Percentiles rank a stretch among this genome's conserved stretches.
These are phyloP conservation scores for Cydonia oblonga DNA, from an alignment of 331 rosid genomes.

Conservation along the genomic window DNA sequence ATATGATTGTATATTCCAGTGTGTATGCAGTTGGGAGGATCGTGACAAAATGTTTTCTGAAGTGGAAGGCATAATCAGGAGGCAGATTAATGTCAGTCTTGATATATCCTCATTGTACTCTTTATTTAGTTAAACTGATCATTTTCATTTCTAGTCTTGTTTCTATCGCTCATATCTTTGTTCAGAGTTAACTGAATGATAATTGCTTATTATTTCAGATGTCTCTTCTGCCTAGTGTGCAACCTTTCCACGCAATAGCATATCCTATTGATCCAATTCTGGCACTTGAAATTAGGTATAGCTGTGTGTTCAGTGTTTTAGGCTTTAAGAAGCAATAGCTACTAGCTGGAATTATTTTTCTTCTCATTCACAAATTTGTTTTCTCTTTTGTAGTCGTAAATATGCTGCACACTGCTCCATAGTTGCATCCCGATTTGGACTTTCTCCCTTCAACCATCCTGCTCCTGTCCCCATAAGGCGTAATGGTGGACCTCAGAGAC, in stretches of 20 bases:
- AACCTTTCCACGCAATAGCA: slow-evolving; percentile 99
- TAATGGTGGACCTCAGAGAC: slow-evolving; percentile 63
- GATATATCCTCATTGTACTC: background rate
- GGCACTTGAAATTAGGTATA: slow-evolving; percentile 92
- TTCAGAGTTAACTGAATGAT: background rate
- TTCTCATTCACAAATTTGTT: background rate
- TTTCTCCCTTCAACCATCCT: slow-evolving; percentile 72
- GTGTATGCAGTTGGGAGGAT: slow-evolving; percentile 97
- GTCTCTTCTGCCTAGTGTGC: slow-evolving; percentile 98
- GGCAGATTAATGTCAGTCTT: slow-evolving; percentile 78
- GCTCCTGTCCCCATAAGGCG: slow-evolving; percentile 49
- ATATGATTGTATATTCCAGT: slow-evolving; percentile 32
- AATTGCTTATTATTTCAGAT: slow-evolving; percentile 35
- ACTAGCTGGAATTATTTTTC: background rate
- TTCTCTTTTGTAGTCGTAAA: slow-evolving; percentile 48
- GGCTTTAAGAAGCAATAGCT: background rate
- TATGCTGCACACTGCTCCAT: slow-evolving; percentile 96
- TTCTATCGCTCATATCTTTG: background rate
- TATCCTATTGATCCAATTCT: slow-evolving; percentile 92
- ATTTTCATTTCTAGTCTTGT: background rate
- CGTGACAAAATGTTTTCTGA: slow-evolving; percentile 85
- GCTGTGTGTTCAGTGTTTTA: no score
- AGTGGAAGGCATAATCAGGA: slow-evolving; percentile 86
- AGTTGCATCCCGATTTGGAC: slow-evolving; percentile 81
- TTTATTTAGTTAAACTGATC: background rate